Conservation (phyloP, 192 early-diverging fungal species). For the Rhizophagus prolifer region DNA sequence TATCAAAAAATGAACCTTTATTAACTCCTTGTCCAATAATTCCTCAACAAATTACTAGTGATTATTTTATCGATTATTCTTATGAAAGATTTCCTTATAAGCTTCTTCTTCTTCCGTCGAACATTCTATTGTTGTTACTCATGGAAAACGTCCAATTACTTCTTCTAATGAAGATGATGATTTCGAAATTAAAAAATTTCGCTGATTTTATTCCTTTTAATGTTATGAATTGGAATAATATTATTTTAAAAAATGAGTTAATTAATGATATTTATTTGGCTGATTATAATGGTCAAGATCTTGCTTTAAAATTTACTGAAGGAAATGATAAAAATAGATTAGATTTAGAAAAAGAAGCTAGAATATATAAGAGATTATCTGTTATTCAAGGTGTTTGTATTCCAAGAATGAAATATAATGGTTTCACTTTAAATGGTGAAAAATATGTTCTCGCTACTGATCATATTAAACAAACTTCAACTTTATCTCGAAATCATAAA, state of each 20-base stretch:
- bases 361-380: conserved; percentile 23
- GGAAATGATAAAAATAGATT: neutral
- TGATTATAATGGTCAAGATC: neutral
- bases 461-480: neutral
- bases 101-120: neutral
- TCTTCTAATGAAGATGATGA: neutral
- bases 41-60: too few relatives aligned
- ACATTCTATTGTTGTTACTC: too few relatives aligned
- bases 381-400: conserved; percentile 28
- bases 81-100: neutral
- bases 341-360: conserved; percentile 31
- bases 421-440: neutral
- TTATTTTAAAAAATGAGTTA: neutral
- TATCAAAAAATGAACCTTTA: conserved; percentile 25
- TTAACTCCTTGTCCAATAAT: neutral
- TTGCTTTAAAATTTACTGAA: neutral
- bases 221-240: neutral
- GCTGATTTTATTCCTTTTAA: too few relatives aligned
- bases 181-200: neutral
- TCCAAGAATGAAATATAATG: neutral
- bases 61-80: neutral
- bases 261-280: neutral
- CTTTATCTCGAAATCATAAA: neutral
- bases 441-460: neutral
- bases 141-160: neutral